A percentile compares a stretch with the other conserved stretches of the same genome.
phyloP scores from a whole-genome alignment of 2,329 filamentous ascomycete species.

The Hortaea sp. region DNA sequence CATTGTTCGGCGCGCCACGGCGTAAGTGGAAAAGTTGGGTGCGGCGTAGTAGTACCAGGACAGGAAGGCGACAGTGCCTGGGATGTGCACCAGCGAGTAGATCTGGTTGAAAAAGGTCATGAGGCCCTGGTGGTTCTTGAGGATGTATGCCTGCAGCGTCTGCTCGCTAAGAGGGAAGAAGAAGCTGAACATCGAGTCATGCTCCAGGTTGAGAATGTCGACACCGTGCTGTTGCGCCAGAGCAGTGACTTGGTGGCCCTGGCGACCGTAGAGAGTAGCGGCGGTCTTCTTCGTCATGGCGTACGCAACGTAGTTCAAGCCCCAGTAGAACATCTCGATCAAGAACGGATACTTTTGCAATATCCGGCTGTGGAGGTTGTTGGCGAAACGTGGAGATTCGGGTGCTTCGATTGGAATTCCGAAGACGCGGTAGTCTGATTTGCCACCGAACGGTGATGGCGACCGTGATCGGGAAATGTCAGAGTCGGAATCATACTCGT shows the following conservation, averaged over 20 bases:
- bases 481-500: neutral
- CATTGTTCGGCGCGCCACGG: slow-evolving; percentile 35
- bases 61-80: slow-evolving; percentile 51
- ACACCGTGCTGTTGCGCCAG: slow-evolving; percentile 47
- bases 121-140: slow-evolving; percentile 42
- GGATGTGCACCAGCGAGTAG: slow-evolving; percentile 52
- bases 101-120: slow-evolving; percentile 48
- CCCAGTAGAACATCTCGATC: slow-evolving; percentile 67
- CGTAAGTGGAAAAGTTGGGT: slow-evolving; percentile 37
- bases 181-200: slow-evolving; percentile 39
- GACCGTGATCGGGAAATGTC: neutral
- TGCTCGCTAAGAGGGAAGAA: slow-evolving; percentile 45
- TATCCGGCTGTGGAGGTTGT: slow-evolving; percentile 51
- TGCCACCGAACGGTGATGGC: neutral
- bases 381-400: slow-evolving; percentile 39
- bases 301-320: slow-evolving; percentile 56
- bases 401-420: slow-evolving; percentile 2
- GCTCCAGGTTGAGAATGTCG: slow-evolving; percentile 46
- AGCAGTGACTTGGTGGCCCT: slow-evolving; percentile 44
- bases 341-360: slow-evolving; percentile 60
- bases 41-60: slow-evolving; percentile 55
- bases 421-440: neutral
- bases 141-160: slow-evolving; percentile 48
- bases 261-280: slow-evolving; percentile 15
- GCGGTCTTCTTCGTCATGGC: slow-evolving; percentile 38